A percentile compares a stretch with the other conserved stretches of the same genome.
Evolutionary conservation across 1,284 basidiomycete species (phyloP).

Genomic region (Amylostereum chailletii): DNA sequence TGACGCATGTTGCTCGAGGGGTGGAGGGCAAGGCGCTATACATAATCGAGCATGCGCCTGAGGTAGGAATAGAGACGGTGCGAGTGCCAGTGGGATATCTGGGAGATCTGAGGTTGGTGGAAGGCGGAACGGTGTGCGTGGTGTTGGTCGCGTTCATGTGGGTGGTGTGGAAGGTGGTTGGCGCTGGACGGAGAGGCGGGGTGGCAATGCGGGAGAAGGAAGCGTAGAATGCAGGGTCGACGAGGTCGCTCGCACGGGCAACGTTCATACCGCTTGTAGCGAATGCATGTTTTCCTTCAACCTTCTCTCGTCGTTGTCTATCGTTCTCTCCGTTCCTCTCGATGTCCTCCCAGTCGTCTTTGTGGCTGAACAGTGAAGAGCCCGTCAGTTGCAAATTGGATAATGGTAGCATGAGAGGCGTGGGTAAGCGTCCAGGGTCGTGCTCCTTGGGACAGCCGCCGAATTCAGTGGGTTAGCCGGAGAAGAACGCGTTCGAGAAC

Average conservation of each 20-base stretch:
- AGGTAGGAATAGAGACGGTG: slow-evolving; percentile 1
- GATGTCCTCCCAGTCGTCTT: no score
- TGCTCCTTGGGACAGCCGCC: no score
- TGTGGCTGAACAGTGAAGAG: no score
- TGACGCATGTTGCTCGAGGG: not conserved
- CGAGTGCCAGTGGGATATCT: slow-evolving; percentile 6
- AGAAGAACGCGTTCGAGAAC: no score
- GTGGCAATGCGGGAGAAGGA: not conserved
- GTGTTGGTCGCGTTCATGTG: slow-evolving; percentile 2
- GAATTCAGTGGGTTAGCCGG: no score
- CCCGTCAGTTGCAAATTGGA: no score
- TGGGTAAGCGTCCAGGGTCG: no score
- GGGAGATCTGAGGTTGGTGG: slow-evolving; percentile 5
- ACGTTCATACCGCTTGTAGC: no score
- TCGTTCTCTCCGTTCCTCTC: no score
- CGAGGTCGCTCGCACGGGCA: not conserved
- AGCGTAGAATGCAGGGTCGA: not conserved
- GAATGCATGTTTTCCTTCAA: no score
- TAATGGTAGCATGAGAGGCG: no score
- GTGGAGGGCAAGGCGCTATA: not conserved
- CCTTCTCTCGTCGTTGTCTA: no score
- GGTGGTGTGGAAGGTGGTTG: not conserved
- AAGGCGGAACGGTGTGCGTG: slow-evolving; percentile 2
- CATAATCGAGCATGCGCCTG: not conserved
- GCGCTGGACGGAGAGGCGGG: not conserved